Evolutionary conservation across 495 filamentous ascomycete species (phyloP).

Genomic region (Penicillium chermesinum): DNA sequence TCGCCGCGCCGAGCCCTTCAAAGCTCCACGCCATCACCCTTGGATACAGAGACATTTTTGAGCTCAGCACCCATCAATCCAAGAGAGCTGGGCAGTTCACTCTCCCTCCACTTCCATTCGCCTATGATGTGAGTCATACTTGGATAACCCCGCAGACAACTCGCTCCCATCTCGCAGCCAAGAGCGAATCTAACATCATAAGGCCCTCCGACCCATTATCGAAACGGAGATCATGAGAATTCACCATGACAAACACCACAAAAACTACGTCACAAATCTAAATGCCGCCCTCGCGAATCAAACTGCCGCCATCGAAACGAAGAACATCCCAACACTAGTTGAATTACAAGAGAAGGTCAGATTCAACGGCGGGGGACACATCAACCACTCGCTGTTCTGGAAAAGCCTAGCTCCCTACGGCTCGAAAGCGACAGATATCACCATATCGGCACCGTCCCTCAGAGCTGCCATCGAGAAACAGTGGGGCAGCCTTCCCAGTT

Average conservation of each 20-base stretch:
- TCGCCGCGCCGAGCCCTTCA: not conserved
- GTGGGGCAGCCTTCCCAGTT: constrained; percentile 63
- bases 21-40: not conserved
- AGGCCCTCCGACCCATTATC: constrained; percentile 89
- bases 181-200: not conserved
- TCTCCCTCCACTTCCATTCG: not conserved
- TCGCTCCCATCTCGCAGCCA: not conserved
- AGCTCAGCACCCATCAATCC: not conserved
- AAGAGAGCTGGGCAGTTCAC: not conserved
- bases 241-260: constrained; percentile 61
- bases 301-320: constrained; percentile 34
- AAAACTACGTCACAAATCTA: constrained; percentile 61
- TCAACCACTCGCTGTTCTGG: constrained; percentile 94
- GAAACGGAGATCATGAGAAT: constrained; percentile 94
- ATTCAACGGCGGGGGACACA: constrained; percentile 92
- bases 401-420: constrained; percentile 71
- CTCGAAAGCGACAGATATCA: constrained; percentile 60
- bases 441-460: constrained; percentile 46
- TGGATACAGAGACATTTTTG: not conserved
- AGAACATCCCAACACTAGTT: constrained; percentile 58
- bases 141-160: not conserved
- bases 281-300: constrained; percentile 51
- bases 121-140: not conserved
- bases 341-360: constrained; percentile 77
- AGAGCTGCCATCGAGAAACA: constrained; percentile 59